Base-by-base conservation (phyloP, 2,329 filamentous ascomycete species). In the Sphaerulina vaccinii region DNA sequence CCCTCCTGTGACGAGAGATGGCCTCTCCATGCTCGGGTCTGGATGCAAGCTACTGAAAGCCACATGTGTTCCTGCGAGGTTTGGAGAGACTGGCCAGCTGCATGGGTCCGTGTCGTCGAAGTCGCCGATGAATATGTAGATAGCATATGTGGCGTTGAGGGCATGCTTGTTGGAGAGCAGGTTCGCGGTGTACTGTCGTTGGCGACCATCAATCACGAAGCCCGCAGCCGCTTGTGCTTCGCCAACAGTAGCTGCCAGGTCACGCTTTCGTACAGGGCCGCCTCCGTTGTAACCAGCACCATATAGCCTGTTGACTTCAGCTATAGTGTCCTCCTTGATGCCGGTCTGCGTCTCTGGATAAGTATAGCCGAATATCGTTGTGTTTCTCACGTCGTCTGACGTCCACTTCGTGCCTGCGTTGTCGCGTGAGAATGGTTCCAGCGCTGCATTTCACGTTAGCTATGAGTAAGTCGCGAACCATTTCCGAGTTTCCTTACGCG, bases 131-230 rank as follows among this genome's bases (percentile, higher is more conserved):
- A 90, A 91, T 52, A 91, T 73, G 64, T 85, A 81, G 16, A 92
- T 73, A 48, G 75, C 76, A 62, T 85, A 88, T 0, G 84, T 81
- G 1, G 78, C 79, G 9, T 78, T 73, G 7, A 87, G 68, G 2
- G 81, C 81, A 51, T 81, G 78, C 55, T 83, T 85, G 48, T 77
- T 73, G 18, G 84, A 80, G 13, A 75, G 73, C 38, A 91, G 77
- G 61, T 87, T 88, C 59, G 81, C 82, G 19, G 84, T 76, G 81
- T 87, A 92, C 61, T 91, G 79, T 5, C 73, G 75, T 61, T 83
- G 82, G 8, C 65, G 64, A 38, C 69, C 68, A 10, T 74, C 60
- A 2, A 66, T 63, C 29, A 23, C 33, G 9, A 78, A 62, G 21
- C 61, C 58, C 2, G 65, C 46, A 46, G 65, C 41, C 58, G 52